Base-by-base conservation (phyloP, 1,284 basidiomycete genomes). In the Ceratobasidium sp. region DNA sequence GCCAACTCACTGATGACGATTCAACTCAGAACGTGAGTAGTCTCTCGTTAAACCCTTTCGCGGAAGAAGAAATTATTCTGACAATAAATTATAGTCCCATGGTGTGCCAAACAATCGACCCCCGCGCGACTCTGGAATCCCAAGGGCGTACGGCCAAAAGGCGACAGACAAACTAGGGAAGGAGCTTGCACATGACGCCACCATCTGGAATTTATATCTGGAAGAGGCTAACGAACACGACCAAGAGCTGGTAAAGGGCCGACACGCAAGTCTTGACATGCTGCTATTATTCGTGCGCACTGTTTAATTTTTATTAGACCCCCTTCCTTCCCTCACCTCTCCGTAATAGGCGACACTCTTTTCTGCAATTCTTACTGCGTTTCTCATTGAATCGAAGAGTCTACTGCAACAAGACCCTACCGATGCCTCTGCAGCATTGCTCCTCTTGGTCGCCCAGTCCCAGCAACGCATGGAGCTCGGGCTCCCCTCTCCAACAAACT, bases 281-380 rank as follows among this genome's bases (percentile, higher is more conserved):
- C 37, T 68, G 11, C 51, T 68, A 1, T 13, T 68, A 14, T 68
- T 68, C 24, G 65, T 68, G 24, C n/a, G n/a, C n/a, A n/a, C n/a
- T n/a, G n/a, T n/a, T n/a, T n/a, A n/a, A n/a, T n/a, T n/a, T n/a
- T n/a, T n/a, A n/a, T n/a, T n/a, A n/a, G n/a, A 29, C 39, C 22
- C 6, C 46, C 2, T 16, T 4, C 24, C 54, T 37, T 27, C 13
- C 6, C 24, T 13, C 16, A 6, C 29, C 13, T 14, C 1, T 27
- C 22, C 9, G 5, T 39, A 2, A 54, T 48, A 74, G 74, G 74
- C 74, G 1, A n/a, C 63, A 7, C 43, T 74, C 9, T 74, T 74
- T 22, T 62, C 74, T 13, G 64, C 63, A 0, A 68, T 74, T 22
- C 53, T 68, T 0, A 68, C 74, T 0, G 74, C 64, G 24, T 74